Evolutionary conservation across 176 grass and related monocot genomes (phyloP).

Genomic region (Miscanthus lutarioriparius): DNA sequence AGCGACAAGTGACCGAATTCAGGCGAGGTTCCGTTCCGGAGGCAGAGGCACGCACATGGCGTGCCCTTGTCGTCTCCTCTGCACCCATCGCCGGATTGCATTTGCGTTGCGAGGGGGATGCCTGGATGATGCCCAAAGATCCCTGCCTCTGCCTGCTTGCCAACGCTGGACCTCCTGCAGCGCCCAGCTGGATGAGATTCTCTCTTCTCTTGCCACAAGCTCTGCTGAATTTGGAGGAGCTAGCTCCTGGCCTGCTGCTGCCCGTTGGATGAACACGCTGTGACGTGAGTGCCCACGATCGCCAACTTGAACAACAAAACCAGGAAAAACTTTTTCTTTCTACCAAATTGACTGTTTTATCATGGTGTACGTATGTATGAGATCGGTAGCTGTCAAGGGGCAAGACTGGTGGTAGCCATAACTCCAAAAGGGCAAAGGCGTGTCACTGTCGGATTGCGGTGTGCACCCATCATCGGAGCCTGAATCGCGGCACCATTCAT

Average conservation of each 20-base stretch:
- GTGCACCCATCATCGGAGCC: not conserved
- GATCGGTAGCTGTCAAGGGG: not conserved
- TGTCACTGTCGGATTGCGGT: not conserved
- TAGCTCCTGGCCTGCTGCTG: not conserved
- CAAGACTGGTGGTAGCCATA: not conserved
- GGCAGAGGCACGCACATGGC: conserved; percentile 4
- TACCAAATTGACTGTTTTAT: not conserved
- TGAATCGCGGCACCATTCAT: conserved; percentile 31
- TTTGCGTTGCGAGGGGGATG: not conserved
- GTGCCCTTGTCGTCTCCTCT: not conserved
- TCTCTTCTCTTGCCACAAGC: not conserved
- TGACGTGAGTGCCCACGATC: too few relatives aligned
- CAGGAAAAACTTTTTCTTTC: not conserved
- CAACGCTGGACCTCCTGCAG: too few relatives aligned
- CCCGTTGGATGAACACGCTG: not conserved
- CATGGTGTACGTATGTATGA: not conserved
- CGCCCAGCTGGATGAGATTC: not conserved
- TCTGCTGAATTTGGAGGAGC: not conserved
- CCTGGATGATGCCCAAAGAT: too few relatives aligned
- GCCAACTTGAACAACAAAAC: not conserved
- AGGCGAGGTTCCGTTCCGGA: not conserved
- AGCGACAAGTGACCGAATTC: not conserved
- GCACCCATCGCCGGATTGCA: not conserved
- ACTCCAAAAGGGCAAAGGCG: not conserved
- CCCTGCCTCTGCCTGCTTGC: too few relatives aligned